Evolutionary conservation across 2,329 filamentous ascomycete species (phyloP), one percentile per base, ranked within the genome.

Genomic region (Myriosclerotinia scirpicola): DNA sequence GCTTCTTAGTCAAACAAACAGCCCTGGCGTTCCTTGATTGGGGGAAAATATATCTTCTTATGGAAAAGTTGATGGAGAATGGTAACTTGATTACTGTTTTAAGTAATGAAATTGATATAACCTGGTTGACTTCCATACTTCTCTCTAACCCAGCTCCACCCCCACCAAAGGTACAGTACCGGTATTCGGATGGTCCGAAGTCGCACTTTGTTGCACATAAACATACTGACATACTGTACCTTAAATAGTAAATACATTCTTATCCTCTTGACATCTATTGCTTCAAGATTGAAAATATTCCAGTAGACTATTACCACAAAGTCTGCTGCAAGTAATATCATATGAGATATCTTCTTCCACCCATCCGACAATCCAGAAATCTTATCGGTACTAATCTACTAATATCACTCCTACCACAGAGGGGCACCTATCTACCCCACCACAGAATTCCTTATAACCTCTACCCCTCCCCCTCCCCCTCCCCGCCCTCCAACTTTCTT

Each of bases 351-450:
- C 30, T 34, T 34, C 30, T 34, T 34, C 6, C 40, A 44, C 15
- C 11, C 15, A 44, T 17, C n/a, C 20, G 44, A 46, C 44, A 46
- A 20, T 46, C 20, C 44, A 46, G 40, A 46, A 46, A 11, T 44
- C 40, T 44, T 42, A 42, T 42, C 8, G 40, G 40, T 42, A 12
- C 12, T 8, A 8, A n/a, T n/a, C 11, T 42, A 12, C 15, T 15
- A 15, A 5, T 44, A 20, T 9, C 44, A 34, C 7, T 26, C 22
- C 30, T 44, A 56, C n/a, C 54, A 69, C 46, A 67, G 71, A 69
- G 72, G 72, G 70, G 69, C 71, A 71, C 9, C 66, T 59, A 59
- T 62, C 54, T 66, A 71, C 73, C 71, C 73, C 72, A 71, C 73
- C 61, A 63, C 26, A 54, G 3, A 50, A 11, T 59, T 34, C 52